phyloP scores from a whole-genome alignment of 176 grass and related monocot species.

The Cenchrus purpureus region DNA sequence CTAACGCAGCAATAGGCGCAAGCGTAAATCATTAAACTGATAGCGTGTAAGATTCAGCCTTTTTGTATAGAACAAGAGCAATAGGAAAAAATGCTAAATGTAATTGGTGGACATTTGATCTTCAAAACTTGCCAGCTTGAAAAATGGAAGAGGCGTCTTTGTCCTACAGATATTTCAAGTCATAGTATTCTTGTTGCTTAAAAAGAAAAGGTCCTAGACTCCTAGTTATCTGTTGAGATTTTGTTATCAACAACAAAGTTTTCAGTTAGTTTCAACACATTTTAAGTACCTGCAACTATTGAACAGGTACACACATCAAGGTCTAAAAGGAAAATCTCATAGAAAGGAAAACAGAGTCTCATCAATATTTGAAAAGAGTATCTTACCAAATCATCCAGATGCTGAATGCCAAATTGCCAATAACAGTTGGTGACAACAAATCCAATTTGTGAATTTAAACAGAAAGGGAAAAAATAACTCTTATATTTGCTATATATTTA shows the following conservation, averaged over 20 bases:
- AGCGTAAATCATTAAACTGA: background rate
- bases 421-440: background rate
- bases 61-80: background rate
- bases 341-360: background rate
- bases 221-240: slow-evolving; percentile 34
- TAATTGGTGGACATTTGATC: background rate
- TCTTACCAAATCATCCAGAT: slow-evolving; percentile 45
- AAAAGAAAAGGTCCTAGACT: background rate
- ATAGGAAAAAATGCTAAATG: background rate
- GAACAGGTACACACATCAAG: slow-evolving; percentile 14
- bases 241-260: slow-evolving; percentile 12
- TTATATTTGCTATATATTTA: background rate
- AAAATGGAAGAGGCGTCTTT: background rate
- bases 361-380: slow-evolving; percentile 15
- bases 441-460: slow-evolving; percentile 8
- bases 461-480: background rate
- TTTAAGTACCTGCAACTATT: slow-evolving; percentile 24
- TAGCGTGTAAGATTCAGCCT: background rate
- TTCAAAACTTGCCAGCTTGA: slow-evolving; percentile 18
- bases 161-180: slow-evolving; percentile 8
- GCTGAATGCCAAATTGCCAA: background rate
- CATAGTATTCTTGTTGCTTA: background rate
- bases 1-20: background rate
- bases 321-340: slow-evolving; percentile 18
- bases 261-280: slow-evolving; percentile 36